Evolutionary conservation across 768 basidiomycete genomes (phyloP), one percentile per base, ranked within the genome.

Genomic region (Daedaleopsis nitida): DNA sequence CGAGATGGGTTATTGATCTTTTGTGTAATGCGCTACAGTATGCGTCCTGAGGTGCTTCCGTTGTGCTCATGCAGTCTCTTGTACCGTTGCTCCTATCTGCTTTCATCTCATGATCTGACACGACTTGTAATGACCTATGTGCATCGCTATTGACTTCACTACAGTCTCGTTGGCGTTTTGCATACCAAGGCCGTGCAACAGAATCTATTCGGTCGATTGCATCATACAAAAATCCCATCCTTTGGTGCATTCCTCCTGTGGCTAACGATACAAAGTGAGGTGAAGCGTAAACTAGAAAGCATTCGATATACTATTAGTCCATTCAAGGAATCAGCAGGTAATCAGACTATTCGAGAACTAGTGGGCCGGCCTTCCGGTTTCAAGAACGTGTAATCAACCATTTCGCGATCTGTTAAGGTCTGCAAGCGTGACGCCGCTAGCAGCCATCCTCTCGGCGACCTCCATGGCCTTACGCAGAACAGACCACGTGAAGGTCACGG

Each of bases 401-500:
- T n/a, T n/a, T n/a, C n/a, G n/a, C n/a, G n/a, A n/a, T n/a, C n/a
- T n/a, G n/a, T n/a, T n/a, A n/a, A n/a, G n/a, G n/a, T n/a, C n/a
- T n/a, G n/a, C n/a, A n/a, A n/a, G n/a, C n/a, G n/a, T n/a, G n/a
- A n/a, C n/a, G n/a, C n/a, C n/a, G n/a, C n/a, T n/a, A n/a, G n/a
- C n/a, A n/a, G n/a, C 44, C 19, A 32, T n/a, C 37, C 23, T 23
- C n/a, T 54, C 52, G 4, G 27, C 60, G 38, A 65, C 21, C 14
- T 60, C 67, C 48, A 83, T 71, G 6, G 80, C 77, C 1, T 34
- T 61, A 57, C 81, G 53, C 19, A 80, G 69, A 2, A 72, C 66
- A 27, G 74, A 76, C 82, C 83, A 84, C 3, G 78, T 76, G n/a
- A 75, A 66, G 27, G 82, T 76, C 14, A 83, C 66, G 6, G 74